Conservation (phyloP, 495 filamentous ascomycete species). For the Letharia columbiana region DNA sequence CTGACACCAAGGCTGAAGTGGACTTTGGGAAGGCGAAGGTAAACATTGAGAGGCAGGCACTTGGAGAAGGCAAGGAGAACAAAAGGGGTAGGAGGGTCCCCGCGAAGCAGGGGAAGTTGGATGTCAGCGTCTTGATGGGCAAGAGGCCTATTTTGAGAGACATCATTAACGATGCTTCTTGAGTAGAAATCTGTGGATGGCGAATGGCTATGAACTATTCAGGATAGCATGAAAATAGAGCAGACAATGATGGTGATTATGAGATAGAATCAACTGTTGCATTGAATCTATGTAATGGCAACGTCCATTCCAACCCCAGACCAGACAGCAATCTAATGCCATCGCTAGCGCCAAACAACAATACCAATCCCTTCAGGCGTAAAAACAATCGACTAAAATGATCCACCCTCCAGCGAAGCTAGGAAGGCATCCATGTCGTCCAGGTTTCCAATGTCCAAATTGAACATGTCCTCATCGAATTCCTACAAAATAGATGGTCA, state of each 20-base stretch:
- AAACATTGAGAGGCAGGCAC: slow-evolving; percentile 8
- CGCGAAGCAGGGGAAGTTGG: slow-evolving; percentile 19
- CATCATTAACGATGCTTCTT: slow-evolving; percentile 43
- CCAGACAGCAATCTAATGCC: background rate
- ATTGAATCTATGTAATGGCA: background rate
- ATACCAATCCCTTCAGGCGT: background rate
- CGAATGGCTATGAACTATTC: background rate
- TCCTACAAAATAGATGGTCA: background rate
- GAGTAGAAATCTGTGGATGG: slow-evolving; percentile 5
- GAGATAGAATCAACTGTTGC: background rate
- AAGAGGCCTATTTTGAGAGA: slow-evolving; percentile 46
- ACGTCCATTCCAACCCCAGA: background rate
- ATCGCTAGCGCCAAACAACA: background rate
- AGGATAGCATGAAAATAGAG: slow-evolving; percentile 1
- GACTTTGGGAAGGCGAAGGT: slow-evolving; percentile 8
- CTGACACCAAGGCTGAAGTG: slow-evolving; percentile 7
- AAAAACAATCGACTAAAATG: too few species aligned
- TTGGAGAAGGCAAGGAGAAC: slow-evolving; percentile 15
- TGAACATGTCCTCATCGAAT: background rate
- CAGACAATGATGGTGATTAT: background rate
- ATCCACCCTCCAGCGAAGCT: background rate
- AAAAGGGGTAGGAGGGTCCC: slow-evolving; percentile 16
- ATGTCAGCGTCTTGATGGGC: slow-evolving; percentile 25
- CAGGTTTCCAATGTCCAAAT: background rate
- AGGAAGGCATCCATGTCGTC: background rate